phyloP scores from a whole-genome alignment of 2,329 filamentous ascomycete genomes.

The Nothophaeocryptopus gaeumannii region DNA sequence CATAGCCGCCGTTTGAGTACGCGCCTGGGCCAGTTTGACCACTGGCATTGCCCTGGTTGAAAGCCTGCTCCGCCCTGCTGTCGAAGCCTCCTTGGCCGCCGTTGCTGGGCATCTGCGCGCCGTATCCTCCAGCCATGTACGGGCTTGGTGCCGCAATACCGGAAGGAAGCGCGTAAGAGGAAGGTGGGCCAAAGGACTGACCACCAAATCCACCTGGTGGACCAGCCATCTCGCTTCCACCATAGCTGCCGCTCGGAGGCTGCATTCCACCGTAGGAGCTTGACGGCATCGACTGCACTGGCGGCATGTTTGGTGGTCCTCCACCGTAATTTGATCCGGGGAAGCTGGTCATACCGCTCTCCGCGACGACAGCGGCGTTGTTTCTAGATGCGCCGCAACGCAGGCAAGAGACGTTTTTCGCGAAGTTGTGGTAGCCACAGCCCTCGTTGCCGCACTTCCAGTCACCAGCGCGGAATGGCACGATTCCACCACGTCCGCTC shows the following conservation, averaged over 20 bases:
- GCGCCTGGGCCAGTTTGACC: conserved; percentile 62
- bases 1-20: conserved; percentile 62
- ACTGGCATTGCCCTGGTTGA: conserved; percentile 71
- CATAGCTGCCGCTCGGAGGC: conserved; percentile 67
- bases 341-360: conserved; percentile 65
- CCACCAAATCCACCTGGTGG: conserved; percentile 51
- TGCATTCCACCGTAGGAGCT: conserved; percentile 41
- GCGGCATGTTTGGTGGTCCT: conserved; percentile 79
- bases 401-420: conserved; percentile 97
- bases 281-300: conserved; percentile 38
- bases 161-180: conserved; percentile 84
- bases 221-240: conserved; percentile 61
- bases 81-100: conserved; percentile 72
- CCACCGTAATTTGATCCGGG: conserved; percentile 47
- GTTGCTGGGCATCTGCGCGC: conserved; percentile 49
- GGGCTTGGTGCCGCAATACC: conserved; percentile 76
- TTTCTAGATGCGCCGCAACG: conserved; percentile 93
- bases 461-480: conserved; percentile 96
- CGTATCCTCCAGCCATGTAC: conserved; percentile 80
- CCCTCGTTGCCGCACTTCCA: conserved; percentile 99
- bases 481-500: conserved; percentile 61
- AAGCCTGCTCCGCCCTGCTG: conserved; percentile 90
- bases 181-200: conserved; percentile 85
- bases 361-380: conserved; percentile 88
- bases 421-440: conserved; percentile 98